These are phyloP conservation scores for Aethionema arabicum DNA, from an alignment of 345 rosid genomes.

Conservation along the genomic window DNA sequence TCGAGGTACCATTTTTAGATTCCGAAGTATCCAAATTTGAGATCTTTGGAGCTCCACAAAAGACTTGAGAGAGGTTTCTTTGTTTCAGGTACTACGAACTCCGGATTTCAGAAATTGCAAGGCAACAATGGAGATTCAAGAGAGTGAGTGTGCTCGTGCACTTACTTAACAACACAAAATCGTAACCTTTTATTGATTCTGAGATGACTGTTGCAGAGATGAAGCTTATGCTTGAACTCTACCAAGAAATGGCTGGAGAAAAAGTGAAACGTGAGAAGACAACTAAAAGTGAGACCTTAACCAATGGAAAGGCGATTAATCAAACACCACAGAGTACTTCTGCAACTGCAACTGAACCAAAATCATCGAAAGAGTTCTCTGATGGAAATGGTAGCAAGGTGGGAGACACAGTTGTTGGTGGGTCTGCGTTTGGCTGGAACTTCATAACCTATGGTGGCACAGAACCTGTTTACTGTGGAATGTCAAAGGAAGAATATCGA, in stretches of 20 bases:
- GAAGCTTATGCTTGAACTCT: conserved; percentile 59
- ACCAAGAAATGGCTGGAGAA: conserved; percentile 53
- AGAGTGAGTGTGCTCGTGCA: conserved; percentile 63
- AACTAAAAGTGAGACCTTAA: conserved; percentile 37
- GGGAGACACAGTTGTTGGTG: conserved; percentile 56
- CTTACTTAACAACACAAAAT: neutral
- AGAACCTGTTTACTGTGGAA: conserved; percentile 58
- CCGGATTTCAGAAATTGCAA: conserved; percentile 64
- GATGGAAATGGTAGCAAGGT: conserved; percentile 33
- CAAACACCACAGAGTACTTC: conserved; percentile 28
- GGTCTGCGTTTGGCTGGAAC: conserved; percentile 93
- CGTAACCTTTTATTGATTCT: conserved; percentile 1
- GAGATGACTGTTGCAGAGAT: conserved; percentile 46
- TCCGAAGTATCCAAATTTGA: neutral
- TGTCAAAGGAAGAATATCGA: conserved; percentile 69
- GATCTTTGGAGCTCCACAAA: neutral
- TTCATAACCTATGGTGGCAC: conserved; percentile 57
- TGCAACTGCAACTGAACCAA: conserved; percentile 16
- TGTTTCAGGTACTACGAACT: conserved; percentile 49
- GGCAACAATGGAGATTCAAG: conserved; percentile 65
- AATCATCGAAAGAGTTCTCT: conserved; percentile 39
- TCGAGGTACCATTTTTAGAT: conserved; percentile 42
- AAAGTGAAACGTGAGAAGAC: conserved; percentile 36
- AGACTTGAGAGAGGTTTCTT: neutral
- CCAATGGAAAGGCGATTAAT: conserved; percentile 44